These are phyloP conservation scores for Hypomontagnella monticulosa DNA, from an alignment of 495 filamentous ascomycete species.

Conservation along the genomic window DNA sequence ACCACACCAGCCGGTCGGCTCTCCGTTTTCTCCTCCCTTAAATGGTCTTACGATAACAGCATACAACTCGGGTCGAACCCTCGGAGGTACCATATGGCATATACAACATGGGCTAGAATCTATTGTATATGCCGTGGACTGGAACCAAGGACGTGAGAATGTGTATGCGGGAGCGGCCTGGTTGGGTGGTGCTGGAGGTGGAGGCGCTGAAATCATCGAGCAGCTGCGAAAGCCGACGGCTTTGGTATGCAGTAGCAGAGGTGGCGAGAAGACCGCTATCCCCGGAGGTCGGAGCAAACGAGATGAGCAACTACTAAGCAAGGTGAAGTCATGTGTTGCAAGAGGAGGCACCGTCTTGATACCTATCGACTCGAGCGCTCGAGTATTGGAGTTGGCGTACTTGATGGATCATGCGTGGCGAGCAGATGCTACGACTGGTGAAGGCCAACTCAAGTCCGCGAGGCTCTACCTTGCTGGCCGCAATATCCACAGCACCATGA, in stretches of 20 bases:
- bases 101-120: slow-evolving; percentile 97
- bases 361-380: slow-evolving; percentile 91
- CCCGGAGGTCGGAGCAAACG: slow-evolving; percentile 77
- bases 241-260: slow-evolving; percentile 86
- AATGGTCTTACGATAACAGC: slow-evolving; percentile 96
- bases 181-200: slow-evolving; percentile 79
- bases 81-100: slow-evolving; percentile 98
- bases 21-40: slow-evolving; percentile 85
- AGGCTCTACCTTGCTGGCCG: slow-evolving; percentile 85
- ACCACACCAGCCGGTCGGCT: slow-evolving; percentile 85
- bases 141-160: slow-evolving; percentile 95
- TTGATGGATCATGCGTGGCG: slow-evolving; percentile 92
- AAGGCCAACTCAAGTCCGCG: slow-evolving; percentile 71
- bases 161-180: slow-evolving; percentile 92
- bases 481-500: slow-evolving; percentile 82
- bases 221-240: slow-evolving; percentile 92
- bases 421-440: slow-evolving; percentile 63
- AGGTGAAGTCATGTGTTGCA: slow-evolving; percentile 77
- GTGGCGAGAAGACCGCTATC: slow-evolving; percentile 75
- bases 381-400: slow-evolving; percentile 93
- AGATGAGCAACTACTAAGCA: slow-evolving; percentile 84
- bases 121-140: slow-evolving; percentile 96
- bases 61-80: slow-evolving; percentile 94
- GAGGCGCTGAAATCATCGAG: slow-evolving; percentile 91
- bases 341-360: slow-evolving; percentile 94